Evolutionary conservation across 495 filamentous ascomycete genomes (phyloP).

Genomic region (Terfezia boudieri): DNA sequence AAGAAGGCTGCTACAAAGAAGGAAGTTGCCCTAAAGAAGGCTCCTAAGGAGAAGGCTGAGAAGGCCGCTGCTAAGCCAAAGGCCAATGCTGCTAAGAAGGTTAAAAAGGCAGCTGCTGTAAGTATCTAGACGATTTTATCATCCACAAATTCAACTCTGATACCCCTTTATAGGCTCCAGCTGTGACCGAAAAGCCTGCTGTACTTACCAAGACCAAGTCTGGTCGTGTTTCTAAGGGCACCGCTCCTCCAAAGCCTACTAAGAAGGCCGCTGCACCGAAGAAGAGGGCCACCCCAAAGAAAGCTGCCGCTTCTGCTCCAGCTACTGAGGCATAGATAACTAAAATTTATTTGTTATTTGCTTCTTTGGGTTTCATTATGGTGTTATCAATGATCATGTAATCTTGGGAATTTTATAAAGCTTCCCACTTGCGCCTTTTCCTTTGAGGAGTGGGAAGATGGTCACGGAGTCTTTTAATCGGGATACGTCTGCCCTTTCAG

Average conservation of each 20-base stretch:
- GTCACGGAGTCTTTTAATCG: no score
- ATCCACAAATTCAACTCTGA: not conserved
- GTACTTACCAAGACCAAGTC: constrained; percentile 73
- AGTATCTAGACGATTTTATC: not conserved
- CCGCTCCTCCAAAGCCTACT: constrained; percentile 35
- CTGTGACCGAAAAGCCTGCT: constrained; percentile 51
- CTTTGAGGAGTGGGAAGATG: no score
- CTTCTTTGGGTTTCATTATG: no score
- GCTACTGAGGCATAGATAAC: not conserved
- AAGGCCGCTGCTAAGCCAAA: constrained; percentile 23
- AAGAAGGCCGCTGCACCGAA: constrained; percentile 35
- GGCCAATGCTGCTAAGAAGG: constrained; percentile 20
- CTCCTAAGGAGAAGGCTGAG: constrained; percentile 17
- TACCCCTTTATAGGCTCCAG: constrained; percentile 24
- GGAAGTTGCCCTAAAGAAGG: constrained; percentile 22
- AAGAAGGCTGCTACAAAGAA: constrained; percentile 30
- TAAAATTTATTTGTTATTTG: no score
- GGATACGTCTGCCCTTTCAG: no score
- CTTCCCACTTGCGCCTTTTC: no score
- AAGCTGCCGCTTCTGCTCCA: not conserved
- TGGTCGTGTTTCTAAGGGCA: constrained; percentile 61
- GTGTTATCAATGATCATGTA: no score
- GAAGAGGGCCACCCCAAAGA: constrained; percentile 43
- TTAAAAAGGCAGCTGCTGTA: constrained; percentile 11
- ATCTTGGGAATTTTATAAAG: no score